Evolutionary conservation across 1,284 basidiomycete genomes (phyloP).

Genomic region (Earliella scabrosa): DNA sequence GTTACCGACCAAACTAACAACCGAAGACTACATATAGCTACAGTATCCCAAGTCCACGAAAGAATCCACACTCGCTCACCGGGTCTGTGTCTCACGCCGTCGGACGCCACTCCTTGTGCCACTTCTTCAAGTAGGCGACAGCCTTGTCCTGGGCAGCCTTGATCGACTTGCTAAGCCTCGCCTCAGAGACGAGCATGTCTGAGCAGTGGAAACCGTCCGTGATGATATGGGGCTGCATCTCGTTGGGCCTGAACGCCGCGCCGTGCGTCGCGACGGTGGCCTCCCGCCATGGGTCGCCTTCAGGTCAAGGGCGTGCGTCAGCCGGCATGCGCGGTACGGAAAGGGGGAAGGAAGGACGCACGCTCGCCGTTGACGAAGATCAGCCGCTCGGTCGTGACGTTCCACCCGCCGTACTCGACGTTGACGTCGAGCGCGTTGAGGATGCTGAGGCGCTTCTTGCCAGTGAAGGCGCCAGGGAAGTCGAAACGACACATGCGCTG

Average conservation of each 20-base stretch:
- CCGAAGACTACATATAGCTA: no score
- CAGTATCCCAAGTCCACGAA: no score
- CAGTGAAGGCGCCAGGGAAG: slow-evolving; percentile 54
- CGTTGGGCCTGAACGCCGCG: slow-evolving; percentile 44
- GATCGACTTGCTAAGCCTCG: slow-evolving; percentile 49
- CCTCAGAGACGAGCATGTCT: slow-evolving; percentile 49
- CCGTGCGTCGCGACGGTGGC: slow-evolving; percentile 63
- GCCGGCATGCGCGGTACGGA: no score
- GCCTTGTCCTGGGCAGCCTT: slow-evolving; percentile 51
- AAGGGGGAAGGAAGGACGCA: slow-evolving; percentile 37
- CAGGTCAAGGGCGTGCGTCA: no score
- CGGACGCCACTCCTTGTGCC: slow-evolving; percentile 18
- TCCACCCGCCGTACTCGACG: slow-evolving; percentile 58
- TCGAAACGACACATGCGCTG: slow-evolving; percentile 64
- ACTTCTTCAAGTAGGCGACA: slow-evolving; percentile 29
- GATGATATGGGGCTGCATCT: slow-evolving; percentile 54
- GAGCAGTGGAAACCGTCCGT: slow-evolving; percentile 69
- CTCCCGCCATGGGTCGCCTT: slow-evolving; percentile 72
- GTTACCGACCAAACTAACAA: no score
- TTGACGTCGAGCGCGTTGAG: slow-evolving; percentile 45
- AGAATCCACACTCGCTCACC: no score
- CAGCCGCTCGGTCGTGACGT: slow-evolving; percentile 54
- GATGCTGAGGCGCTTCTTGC: slow-evolving; percentile 19
- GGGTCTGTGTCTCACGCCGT: no score
- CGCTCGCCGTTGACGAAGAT: slow-evolving; percentile 71